These are phyloP conservation scores for Magnaporthales sp. DNA, from an alignment of 2,329 filamentous ascomycete species.

Conservation along the genomic window DNA sequence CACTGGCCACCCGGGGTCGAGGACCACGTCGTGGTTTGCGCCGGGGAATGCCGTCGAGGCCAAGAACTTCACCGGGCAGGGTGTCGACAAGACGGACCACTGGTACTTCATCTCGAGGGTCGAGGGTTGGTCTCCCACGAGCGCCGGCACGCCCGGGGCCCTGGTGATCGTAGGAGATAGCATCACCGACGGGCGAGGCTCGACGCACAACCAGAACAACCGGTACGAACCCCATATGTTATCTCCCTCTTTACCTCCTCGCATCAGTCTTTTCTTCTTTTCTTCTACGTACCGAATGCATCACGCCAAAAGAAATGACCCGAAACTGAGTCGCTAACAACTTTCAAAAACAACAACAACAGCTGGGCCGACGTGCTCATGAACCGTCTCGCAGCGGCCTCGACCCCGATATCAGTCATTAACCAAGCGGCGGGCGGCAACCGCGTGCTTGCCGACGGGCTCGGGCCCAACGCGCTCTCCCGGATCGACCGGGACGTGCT, in stretches of 20 bases:
- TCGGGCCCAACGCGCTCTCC: constrained; percentile 51
- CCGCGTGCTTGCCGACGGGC: constrained; percentile 49
- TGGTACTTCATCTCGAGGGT: constrained; percentile 5
- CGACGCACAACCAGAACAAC: constrained; percentile 48
- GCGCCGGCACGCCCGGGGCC: constrained; percentile 21
- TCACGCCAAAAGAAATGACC: constrained; percentile 8
- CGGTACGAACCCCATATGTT: constrained; percentile 8
- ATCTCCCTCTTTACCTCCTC: no score
- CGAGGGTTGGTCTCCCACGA: constrained; percentile 12
- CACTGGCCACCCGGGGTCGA: constrained; percentile 52
- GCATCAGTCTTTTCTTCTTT: no score
- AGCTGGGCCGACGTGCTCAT: constrained; percentile 28
- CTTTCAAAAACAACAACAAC: background rate
- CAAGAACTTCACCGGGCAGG: constrained; percentile 10
- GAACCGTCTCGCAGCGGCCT: constrained; percentile 33
- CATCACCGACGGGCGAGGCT: constrained; percentile 57
- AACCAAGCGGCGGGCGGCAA: constrained; percentile 67
- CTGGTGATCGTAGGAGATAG: constrained; percentile 56
- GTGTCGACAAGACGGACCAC: constrained; percentile 4
- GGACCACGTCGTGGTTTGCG: constrained; percentile 41
- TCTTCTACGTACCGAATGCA: no score
- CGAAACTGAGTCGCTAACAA: background rate
- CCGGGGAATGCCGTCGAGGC: constrained; percentile 1
- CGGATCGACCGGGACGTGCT: constrained; percentile 59
- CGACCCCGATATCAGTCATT: constrained; percentile 39